A percentile compares a stretch with the other conserved stretches of the same genome.
Conservation (phyloP, 108 stramenopile species). For the Fistulifera pelliculosa region DNA sequence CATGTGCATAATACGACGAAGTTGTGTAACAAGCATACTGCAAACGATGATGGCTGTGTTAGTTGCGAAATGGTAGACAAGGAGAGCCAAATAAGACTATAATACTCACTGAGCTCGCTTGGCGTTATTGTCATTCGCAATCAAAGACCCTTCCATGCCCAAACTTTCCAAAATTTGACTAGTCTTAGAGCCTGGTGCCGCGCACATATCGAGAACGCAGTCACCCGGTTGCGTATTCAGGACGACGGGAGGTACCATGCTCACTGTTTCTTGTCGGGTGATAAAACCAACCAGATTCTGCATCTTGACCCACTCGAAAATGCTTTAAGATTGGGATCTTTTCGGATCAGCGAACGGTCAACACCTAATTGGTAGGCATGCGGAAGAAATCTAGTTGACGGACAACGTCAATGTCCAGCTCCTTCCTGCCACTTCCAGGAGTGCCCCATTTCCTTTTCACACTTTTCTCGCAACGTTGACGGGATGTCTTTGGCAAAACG, state of each 20-base stretch:
- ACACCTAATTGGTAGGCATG: constrained; percentile 64
- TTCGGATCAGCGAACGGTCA: constrained; percentile 62
- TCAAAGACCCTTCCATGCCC: constrained; percentile 68
- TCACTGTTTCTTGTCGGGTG: constrained; percentile 97
- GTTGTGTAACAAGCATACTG: constrained; percentile 89
- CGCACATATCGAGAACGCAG: constrained; percentile 92
- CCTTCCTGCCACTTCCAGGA: constrained; percentile 24
- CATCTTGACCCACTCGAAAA: constrained; percentile 67
- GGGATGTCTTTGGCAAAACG: constrained; percentile 68
- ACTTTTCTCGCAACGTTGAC: constrained; percentile 29
- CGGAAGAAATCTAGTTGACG: constrained; percentile 57
- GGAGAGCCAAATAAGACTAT: no score
- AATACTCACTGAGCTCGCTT: constrained; percentile 73
- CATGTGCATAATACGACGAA: constrained; percentile 64
- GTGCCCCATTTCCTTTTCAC: constrained; percentile 56
- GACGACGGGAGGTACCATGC: constrained; percentile 97
- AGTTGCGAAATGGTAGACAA: no score
- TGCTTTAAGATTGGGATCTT: constrained; percentile 43
- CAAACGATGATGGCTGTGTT: no score
- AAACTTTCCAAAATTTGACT: constrained; percentile 85
- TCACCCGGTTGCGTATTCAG: constrained; percentile 75
- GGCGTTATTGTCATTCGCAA: constrained; percentile 92
- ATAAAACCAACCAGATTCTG: constrained; percentile 79
- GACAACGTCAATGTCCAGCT: constrained; percentile 61
- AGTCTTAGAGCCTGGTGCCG: constrained; percentile 97